These are phyloP conservation scores for Ophiostoma perfectum DNA, from an alignment of 2,329 filamentous ascomycete species.

Conservation along the genomic window DNA sequence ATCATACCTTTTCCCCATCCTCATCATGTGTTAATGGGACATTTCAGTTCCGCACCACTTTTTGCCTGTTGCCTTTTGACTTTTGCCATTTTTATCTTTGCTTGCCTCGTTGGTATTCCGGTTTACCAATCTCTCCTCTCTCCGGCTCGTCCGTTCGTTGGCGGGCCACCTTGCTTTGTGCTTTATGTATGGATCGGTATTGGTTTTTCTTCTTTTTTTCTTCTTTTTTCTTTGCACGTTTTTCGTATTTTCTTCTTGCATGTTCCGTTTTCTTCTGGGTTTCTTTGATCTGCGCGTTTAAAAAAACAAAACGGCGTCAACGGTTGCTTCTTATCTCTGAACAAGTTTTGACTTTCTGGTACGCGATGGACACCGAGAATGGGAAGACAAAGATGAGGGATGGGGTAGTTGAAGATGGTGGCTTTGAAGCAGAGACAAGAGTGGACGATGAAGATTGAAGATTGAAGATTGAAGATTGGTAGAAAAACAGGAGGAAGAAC, in stretches of 20 bases:
- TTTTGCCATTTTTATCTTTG: neutral
- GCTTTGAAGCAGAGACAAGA: neutral
- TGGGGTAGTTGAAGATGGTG: constrained; percentile 13
- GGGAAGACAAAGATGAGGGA: constrained; percentile 22
- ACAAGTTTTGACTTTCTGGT: constrained; percentile 30
- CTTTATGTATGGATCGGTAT: neutral
- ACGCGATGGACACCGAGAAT: constrained; percentile 27
- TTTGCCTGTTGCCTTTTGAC: neutral
- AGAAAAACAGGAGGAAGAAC: neutral
- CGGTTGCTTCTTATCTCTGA: constrained; percentile 29
- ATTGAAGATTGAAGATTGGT: neutral
- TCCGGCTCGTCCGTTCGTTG: neutral
- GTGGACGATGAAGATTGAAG: constrained; percentile 3
- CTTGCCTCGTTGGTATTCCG: neutral
- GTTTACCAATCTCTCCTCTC: neutral
- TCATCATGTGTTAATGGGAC: no score
- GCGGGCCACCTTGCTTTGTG: neutral
- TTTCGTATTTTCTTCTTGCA: constrained; percentile 14
- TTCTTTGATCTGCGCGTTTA: constrained; percentile 8
- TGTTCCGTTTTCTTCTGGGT: constrained; percentile 24
- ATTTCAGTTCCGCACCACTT: neutral
- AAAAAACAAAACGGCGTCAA: constrained; percentile 29
- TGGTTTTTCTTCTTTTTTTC: neutral
- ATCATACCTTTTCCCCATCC: neutral
- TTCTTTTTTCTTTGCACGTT: constrained; percentile 17